phyloP scores from a whole-genome alignment of 139 green algal genomes.

The Coccomyxa sp. region DNA sequence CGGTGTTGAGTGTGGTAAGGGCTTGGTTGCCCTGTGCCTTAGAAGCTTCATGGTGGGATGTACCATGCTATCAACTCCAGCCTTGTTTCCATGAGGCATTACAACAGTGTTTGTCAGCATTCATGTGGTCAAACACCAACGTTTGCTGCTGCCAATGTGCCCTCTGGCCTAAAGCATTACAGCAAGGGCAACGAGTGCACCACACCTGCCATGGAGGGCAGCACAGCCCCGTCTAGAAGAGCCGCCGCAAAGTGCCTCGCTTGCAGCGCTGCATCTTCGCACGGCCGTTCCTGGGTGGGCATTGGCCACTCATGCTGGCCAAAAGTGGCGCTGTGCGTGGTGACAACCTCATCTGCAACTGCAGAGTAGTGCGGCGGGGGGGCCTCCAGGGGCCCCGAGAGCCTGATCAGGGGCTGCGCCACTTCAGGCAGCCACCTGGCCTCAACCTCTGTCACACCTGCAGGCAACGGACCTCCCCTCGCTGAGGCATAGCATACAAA shows the following conservation, averaged over 20 bases:
- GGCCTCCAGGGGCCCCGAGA: conserved; percentile 50
- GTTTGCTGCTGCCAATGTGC: not conserved
- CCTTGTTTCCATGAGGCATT: not conserved
- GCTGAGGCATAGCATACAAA: not conserved
- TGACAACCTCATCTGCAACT: conserved; percentile 60
- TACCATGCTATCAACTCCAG: conserved; percentile 37
- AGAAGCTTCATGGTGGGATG: conserved; percentile 25
- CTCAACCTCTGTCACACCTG: conserved; percentile 63
- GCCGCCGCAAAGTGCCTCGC: conserved; percentile 74
- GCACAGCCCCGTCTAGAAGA: conserved; percentile 72
- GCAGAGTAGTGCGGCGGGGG: conserved; percentile 56
- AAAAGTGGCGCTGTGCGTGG: conserved; percentile 66
- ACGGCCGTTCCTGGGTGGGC: conserved; percentile 39
- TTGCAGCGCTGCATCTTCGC: conserved; percentile 34
- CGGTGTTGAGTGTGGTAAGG: conserved; percentile 40
- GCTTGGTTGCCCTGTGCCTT: conserved; percentile 30
- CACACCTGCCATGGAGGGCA: conserved; percentile 25
- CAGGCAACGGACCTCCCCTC: not conserved
- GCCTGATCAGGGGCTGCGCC: conserved; percentile 49
- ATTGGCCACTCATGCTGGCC: conserved; percentile 78
- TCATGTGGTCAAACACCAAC: not conserved
- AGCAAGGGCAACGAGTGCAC: not conserved
- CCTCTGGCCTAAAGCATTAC: not conserved
- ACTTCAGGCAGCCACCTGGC: conserved; percentile 41
- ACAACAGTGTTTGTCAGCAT: not conserved